Evolutionary conservation across 352 stramenopile genomes (phyloP), one percentile per base, ranked within the genome.

Genomic region (Phytophthora chlamydospora): DNA sequence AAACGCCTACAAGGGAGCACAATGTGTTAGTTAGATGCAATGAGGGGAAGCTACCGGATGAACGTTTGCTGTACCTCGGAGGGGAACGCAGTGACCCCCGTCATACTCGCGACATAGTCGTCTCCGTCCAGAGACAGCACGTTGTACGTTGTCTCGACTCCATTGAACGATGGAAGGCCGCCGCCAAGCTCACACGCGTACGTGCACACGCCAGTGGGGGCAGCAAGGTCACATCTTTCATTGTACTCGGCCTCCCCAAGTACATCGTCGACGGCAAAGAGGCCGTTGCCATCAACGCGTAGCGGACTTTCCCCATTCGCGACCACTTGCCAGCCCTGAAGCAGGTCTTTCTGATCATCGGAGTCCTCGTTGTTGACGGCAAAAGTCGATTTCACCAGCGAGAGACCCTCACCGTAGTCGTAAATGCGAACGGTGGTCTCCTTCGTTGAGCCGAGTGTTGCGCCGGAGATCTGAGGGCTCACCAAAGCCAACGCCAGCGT

Each of bases 181-280:
- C 58, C 75, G 4, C 81, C 79, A 29, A 85, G 21, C 35, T 78
- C 78, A 58, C 83, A 92, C 4, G 71, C 52, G 45, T 79, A 89
- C 4, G 40, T 44, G 50, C 83, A 92, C 24, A 68, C 63, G 3
- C 77, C 76, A 33, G 64, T 85, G 4, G 83, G 80, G 0, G 79
- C 66, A 24, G 78, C 83, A 4, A 85, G 41, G 44, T 92, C 83
- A 24, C 83, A 91, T 33, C 76, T 70, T 14, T 90, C 59, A 45
- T 92, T 59, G 59, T 92, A 92, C 54, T 92, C 83, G 4, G 53
- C 62, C 14, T 85, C 71, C 13, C 77, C 81, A 32, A 90, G 58
- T 9, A 89, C 58, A 4, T 81, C 71, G 38, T 92, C 83, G 6
- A 89, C 67, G 0, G 75, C 75, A 46, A 88, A 91, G 4, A 86